Evolutionary conservation across 1,284 basidiomycete species (phyloP).

Genomic region (Rhodofomes roseus): DNA sequence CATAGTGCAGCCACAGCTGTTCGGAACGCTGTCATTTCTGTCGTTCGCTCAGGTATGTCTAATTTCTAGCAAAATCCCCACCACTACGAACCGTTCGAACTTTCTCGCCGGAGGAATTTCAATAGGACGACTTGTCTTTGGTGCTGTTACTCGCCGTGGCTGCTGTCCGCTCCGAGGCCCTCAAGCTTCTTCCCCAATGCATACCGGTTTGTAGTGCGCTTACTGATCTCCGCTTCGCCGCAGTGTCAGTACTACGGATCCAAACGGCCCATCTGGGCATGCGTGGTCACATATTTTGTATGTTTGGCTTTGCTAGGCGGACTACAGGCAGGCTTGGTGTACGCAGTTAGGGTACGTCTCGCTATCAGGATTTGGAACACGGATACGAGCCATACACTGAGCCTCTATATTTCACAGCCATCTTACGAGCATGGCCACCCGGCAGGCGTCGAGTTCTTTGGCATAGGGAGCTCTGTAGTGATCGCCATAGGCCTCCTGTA

Average conservation of each 20-base stretch:
- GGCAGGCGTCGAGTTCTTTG: conserved; percentile 56
- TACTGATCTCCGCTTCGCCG: neutral
- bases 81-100: too few species aligned
- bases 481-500: conserved; percentile 61
- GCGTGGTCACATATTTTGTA: conserved; percentile 29
- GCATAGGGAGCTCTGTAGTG: conserved; percentile 59
- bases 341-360: conserved; percentile 46
- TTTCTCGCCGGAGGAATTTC: too few species aligned
- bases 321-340: conserved; percentile 60
- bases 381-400: too few species aligned
- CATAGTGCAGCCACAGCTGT: conserved; percentile 73
- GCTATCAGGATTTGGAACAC: too few species aligned
- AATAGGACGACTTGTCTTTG: too few species aligned
- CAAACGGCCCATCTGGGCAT: conserved; percentile 31
- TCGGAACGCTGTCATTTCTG: conserved; percentile 56
- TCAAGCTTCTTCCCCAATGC: too few species aligned
- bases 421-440: conserved; percentile 42
- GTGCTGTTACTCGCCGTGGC: too few species aligned
- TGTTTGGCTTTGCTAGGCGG: conserved; percentile 46
- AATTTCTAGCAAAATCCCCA: neutral
- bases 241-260: conserved; percentile 63
- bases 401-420: too few species aligned
- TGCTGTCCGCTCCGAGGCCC: too few species aligned
- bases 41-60: conserved; percentile 61
- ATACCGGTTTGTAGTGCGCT: too few species aligned